Percentiles rank a stretch among this genome's conserved stretches.
Conservation (phyloP, 1,284 basidiomycete species). For the Dichomitus squalens region DNA sequence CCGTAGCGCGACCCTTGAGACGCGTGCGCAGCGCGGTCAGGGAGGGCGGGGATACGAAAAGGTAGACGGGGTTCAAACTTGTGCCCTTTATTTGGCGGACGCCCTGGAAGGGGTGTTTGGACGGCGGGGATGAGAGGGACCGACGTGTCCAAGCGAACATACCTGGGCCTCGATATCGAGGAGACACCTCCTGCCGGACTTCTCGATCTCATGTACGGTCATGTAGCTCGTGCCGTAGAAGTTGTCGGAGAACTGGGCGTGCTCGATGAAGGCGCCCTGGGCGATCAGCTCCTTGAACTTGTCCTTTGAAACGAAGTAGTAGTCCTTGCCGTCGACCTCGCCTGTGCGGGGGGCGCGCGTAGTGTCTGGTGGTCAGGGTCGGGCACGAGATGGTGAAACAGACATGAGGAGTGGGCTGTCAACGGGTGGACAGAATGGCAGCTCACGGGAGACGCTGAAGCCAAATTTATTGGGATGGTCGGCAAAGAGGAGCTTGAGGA, state of each 20-base stretch:
- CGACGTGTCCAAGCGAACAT: conserved; percentile 28
- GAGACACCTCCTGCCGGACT: conserved; percentile 77
- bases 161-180: conserved; percentile 98
- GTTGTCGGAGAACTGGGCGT: conserved; percentile 89
- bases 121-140: conserved; percentile 16
- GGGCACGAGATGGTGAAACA: conserved; percentile 1
- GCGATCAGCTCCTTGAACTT: conserved; percentile 66
- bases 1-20: conserved; percentile 83
- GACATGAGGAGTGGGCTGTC: conserved; percentile 16
- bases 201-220: conserved; percentile 58
- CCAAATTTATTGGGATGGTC: conserved; percentile 88
- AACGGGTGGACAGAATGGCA: conserved; percentile 10
- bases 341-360: conserved; percentile 86
- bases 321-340: conserved; percentile 82
- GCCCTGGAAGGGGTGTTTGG: conserved; percentile 55
- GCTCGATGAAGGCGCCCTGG: conserved; percentile 72
- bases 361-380: conserved; percentile 68
- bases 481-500: conserved; percentile 83
- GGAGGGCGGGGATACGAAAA: conserved; percentile 93
- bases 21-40: conserved; percentile 69
- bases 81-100: conserved; percentile 80
- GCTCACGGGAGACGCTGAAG: conserved; percentile 92
- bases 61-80: conserved; percentile 82
- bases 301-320: conserved; percentile 70
- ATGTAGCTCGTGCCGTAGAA: conserved; percentile 90